A percentile compares a stretch with the other conserved stretches of the same genome.
Evolutionary conservation across 2,329 filamentous ascomycete species (phyloP).

Genomic region (Phialemoniopsis sp.): DNA sequence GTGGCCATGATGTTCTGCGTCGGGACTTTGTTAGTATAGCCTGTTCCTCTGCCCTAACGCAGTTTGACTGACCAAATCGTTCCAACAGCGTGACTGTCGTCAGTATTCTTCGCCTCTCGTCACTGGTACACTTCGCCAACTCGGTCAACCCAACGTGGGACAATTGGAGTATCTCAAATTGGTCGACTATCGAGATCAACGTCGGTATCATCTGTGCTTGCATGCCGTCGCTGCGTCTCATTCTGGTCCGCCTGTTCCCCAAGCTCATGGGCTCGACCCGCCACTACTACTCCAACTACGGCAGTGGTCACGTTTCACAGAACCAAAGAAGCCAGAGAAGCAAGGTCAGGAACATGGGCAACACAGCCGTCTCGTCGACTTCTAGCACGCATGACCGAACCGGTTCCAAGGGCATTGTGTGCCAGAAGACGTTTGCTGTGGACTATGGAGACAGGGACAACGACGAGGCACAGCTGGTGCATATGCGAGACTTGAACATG

Average conservation of each 20-base stretch:
- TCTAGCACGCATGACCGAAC: no score
- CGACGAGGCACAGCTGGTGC: no score
- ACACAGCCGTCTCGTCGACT: no score
- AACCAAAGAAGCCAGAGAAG: no score
- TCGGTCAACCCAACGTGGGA: conserved; percentile 24
- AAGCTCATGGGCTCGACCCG: conserved; percentile 7
- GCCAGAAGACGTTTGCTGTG: no score
- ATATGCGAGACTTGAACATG: no score
- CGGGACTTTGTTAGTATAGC: conserved; percentile 24
- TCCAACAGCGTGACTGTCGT: conserved; percentile 16
- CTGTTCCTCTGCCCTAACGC: neutral
- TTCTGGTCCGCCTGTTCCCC: conserved; percentile 22
- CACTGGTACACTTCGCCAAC: conserved; percentile 11
- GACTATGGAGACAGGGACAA: no score
- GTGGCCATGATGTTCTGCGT: conserved; percentile 40
- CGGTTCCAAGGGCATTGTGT: no score
- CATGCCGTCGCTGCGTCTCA: conserved; percentile 22
- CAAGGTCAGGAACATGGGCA: no score
- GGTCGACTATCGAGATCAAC: conserved; percentile 28
- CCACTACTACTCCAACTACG: neutral
- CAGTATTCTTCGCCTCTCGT: conserved; percentile 11
- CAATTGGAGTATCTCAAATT: conserved; percentile 20
- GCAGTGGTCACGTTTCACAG: no score
- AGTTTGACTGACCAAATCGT: no score
- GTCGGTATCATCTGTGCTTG: conserved; percentile 27